Evolutionary conservation across 2,329 filamentous ascomycete genomes (phyloP).

Genomic region (Capronia epimyces): DNA sequence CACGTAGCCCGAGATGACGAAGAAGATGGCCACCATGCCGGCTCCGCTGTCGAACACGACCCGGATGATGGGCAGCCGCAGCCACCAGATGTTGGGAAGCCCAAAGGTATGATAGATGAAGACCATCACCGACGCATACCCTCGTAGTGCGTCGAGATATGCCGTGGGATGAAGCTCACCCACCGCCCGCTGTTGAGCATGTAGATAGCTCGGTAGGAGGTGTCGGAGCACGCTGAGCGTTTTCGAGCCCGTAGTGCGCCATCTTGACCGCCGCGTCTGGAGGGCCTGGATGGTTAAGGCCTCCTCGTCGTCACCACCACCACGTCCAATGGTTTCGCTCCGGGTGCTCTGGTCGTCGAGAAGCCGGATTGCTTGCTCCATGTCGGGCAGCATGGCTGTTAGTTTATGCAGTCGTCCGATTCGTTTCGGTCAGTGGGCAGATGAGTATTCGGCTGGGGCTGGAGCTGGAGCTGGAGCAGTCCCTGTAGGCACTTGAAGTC

Average conservation of each 20-base stretch:
- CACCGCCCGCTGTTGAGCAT: background rate
- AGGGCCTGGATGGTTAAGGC: background rate
- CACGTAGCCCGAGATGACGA: conserved; percentile 47
- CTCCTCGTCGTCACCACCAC: background rate
- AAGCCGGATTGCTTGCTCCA: background rate
- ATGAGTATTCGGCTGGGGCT: too few species aligned
- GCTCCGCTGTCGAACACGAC: conserved; percentile 28
- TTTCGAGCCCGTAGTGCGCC: background rate
- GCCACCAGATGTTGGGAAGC: conserved; percentile 1
- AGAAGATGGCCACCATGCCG: conserved; percentile 42
- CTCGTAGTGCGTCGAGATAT: conserved; percentile 39
- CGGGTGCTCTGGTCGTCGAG: background rate
- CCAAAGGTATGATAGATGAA: conserved; percentile 45
- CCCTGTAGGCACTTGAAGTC: too few species aligned
- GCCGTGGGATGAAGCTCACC: conserved; percentile 11
- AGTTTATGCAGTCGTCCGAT: background rate
- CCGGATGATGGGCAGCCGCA: conserved; percentile 36
- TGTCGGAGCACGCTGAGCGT: background rate
- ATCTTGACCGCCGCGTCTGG: background rate
- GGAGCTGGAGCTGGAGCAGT: too few species aligned
- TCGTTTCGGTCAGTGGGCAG: too few species aligned
- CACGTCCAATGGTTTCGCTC: background rate
- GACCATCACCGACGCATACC: conserved; percentile 42
- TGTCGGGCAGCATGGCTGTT: background rate
- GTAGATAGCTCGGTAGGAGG: background rate